Evolutionary conservation across 768 basidiomycete species (phyloP).

Genomic region (Butyriboletus loyo): DNA sequence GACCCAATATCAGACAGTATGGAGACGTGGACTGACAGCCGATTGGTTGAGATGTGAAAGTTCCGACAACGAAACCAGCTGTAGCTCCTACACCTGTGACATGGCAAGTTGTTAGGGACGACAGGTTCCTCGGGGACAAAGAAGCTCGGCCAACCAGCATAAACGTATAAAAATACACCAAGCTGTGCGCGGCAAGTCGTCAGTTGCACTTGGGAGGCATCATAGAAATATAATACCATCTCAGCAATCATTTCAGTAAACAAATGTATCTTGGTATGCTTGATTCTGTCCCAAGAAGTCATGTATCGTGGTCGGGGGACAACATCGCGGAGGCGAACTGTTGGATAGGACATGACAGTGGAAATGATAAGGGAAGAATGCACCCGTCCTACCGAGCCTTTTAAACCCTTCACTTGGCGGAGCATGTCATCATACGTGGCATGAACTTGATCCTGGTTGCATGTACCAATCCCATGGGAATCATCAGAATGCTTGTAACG

Average conservation of each 20-base stretch:
- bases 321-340: constrained; percentile 44
- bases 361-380: neutral
- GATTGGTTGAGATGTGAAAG: constrained; percentile 39
- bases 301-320: constrained; percentile 38
- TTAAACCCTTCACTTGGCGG: neutral
- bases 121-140: neutral
- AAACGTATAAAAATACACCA: constrained; percentile 62
- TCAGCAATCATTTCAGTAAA: constrained; percentile 61
- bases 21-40: constrained; percentile 44
- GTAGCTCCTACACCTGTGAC: constrained; percentile 52
- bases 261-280: constrained; percentile 49
- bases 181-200: constrained; percentile 33
- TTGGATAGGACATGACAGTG: constrained; percentile 21
- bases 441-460: neutral
- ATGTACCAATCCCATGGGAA: neutral
- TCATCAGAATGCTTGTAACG: neutral
- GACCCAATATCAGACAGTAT: neutral
- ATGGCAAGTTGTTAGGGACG: neutral
- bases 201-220: neutral
- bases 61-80: constrained; percentile 48
- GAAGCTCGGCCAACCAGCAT: constrained; percentile 38
- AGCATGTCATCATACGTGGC: neutral
- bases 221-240: constrained; percentile 35
- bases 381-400: neutral
- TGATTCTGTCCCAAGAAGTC: constrained; percentile 48